phyloP scores from a whole-genome alignment of 2,329 filamentous ascomycete species.

The Alternaria ventricosa region DNA sequence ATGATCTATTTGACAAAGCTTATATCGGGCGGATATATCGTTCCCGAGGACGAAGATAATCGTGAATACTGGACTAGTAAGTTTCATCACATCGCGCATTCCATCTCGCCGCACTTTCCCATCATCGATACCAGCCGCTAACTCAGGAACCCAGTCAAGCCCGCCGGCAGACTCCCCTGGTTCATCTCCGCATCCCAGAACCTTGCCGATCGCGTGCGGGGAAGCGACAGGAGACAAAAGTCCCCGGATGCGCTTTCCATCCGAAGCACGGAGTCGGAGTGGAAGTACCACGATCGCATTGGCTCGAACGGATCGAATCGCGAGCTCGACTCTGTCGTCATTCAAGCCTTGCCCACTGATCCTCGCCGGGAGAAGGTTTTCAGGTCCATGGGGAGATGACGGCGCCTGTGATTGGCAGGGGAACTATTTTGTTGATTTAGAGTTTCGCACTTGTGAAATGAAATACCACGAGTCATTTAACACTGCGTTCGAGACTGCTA shows the following conservation, averaged over 20 bases:
- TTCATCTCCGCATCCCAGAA: slow-evolving; percentile 30
- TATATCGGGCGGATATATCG: slow-evolving; percentile 69
- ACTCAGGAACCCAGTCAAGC: slow-evolving; percentile 33
- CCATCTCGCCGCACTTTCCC: not conserved
- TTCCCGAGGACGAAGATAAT: slow-evolving; percentile 75
- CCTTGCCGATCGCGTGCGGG: slow-evolving; percentile 33
- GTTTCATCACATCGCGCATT: slow-evolving; percentile 11
- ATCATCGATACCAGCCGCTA: not conserved
- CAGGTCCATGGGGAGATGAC: slow-evolving; percentile 16
- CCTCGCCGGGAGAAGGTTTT: slow-evolving; percentile 40
- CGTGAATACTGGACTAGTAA: slow-evolving; percentile 83
- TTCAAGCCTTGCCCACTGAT: slow-evolving; percentile 29
- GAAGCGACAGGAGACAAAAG: slow-evolving; percentile 9
- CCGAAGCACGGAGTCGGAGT: slow-evolving; percentile 31
- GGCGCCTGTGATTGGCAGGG: not conserved
- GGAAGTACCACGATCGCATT: slow-evolving; percentile 32
- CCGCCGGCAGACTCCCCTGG: slow-evolving; percentile 10
- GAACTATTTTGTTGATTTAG: not conserved
- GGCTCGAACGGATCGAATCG: slow-evolving; percentile 36
- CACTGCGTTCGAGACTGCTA: not conserved
- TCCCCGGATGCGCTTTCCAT: slow-evolving; percentile 29
- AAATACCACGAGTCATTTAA: not conserved
- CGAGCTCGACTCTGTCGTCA: slow-evolving; percentile 38
- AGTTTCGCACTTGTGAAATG: not conserved
- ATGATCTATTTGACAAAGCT: slow-evolving; percentile 72